phyloP scores from a whole-genome alignment of 2,329 filamentous ascomycete species.

The Elsinoe ampelina region DNA sequence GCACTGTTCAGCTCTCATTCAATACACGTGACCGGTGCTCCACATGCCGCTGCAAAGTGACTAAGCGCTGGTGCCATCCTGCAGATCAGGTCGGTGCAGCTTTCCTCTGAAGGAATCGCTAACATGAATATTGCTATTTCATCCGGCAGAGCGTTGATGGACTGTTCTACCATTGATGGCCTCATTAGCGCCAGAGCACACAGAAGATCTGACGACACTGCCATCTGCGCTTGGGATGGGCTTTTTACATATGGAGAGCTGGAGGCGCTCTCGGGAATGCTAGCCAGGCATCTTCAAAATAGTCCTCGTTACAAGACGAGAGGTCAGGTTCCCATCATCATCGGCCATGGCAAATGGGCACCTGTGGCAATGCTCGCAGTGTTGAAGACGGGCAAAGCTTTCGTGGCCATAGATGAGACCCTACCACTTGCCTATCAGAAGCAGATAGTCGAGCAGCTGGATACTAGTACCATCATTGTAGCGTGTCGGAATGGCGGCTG shows the following conservation, averaged over 20 bases:
- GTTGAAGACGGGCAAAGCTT: slow-evolving; percentile 26
- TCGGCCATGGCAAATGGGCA: slow-evolving; percentile 23
- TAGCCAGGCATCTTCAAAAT: slow-evolving; percentile 17
- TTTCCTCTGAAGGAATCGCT: too few species aligned
- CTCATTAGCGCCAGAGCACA: background rate
- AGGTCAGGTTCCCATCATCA: slow-evolving; percentile 19
- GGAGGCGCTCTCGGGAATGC: slow-evolving; percentile 17
- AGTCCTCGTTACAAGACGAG: slow-evolving; percentile 10
- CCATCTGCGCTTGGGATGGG: slow-evolving; percentile 24
- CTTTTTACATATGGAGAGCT: slow-evolving; percentile 22
- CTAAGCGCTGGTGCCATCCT: too few species aligned
- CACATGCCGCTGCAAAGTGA: too few species aligned
- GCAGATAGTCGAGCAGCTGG: slow-evolving; percentile 19
- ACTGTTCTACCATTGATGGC: background rate
- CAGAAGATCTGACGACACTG: slow-evolving; percentile 17
- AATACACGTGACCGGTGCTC: too few species aligned
- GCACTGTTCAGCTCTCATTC: too few species aligned
- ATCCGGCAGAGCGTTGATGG: too few species aligned
- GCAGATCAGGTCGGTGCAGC: too few species aligned
- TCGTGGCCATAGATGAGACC: slow-evolving; percentile 21
- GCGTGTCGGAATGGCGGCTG: background rate
- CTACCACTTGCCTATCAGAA: slow-evolving; percentile 17
- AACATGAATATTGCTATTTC: too few species aligned
- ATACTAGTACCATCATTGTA: slow-evolving; percentile 15
- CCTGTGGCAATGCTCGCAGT: slow-evolving; percentile 22